Evolutionary conservation across 345 rosid species (phyloP), one percentile per base, ranked within the genome.

Genomic region (Firmiana major): DNA sequence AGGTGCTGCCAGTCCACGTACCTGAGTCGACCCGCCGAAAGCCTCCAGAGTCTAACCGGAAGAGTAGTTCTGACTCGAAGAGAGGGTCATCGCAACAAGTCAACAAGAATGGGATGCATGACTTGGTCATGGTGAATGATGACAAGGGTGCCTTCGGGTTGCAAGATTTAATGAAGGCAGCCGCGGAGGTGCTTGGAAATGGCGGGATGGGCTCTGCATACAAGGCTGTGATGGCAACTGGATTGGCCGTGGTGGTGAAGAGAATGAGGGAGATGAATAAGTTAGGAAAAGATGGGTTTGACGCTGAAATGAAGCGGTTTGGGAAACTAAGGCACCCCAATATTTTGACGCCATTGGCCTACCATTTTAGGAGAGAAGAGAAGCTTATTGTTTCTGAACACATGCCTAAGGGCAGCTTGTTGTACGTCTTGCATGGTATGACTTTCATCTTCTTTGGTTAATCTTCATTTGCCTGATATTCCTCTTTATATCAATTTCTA

Each of bases 121-220:
- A 87, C 45, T 65, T 95, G 75, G 82, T 86, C 19, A 87, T 95
- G 88, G 82, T 95, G 51, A 90, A 90, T 38, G 84, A 66, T 11
- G 97, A 93, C 2, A 95, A 83, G 80, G 94, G 90, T 21, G 54
- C 84, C 0, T 93, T 95, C 17, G 91, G 91, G 64, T 79, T 93
- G 83, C 83, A 89, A 0, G 98, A 95, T 85, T 80, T 95, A 75
- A 95, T 95, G 98, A 93, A 89, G 80, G 97, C 99, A 0, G 90
- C 96, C 0, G 99, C 99, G 0, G 97, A 93, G 80, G 96, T 92
- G 68, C 79, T 95, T 6, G 99, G 98, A 31, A 95, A 88, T 53
- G 96, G 99, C 36, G 88, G 94, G 12, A 73, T 95, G 67, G 98
- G 99, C 58, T 95, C 99, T 46, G 91, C 98, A 4, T 95, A 95